These are phyloP conservation scores for Discostella pseudostelligera DNA, from an alignment of 108 stramenopile genomes.

Conservation along the genomic window DNA sequence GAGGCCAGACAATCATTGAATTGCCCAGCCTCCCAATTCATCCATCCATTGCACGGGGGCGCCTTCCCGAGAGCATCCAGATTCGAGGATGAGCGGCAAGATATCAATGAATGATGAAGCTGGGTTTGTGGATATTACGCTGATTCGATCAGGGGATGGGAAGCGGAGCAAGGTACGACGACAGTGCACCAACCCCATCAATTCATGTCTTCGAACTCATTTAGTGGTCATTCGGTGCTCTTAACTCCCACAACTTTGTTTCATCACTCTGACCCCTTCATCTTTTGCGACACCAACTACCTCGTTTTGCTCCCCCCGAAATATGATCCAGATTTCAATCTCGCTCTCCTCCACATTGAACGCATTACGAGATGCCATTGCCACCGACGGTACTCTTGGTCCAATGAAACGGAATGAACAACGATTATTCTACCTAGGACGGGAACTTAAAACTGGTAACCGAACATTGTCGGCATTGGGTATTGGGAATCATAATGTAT, in stretches of 20 bases:
- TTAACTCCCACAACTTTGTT: neutral
- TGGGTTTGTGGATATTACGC: constrained; percentile 8
- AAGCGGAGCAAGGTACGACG: constrained; percentile 17
- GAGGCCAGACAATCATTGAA: no score
- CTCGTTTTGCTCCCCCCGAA: neutral
- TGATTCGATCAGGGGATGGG: constrained; percentile 36
- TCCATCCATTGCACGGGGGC: no score
- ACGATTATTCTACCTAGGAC: constrained; percentile 74
- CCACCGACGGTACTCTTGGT: constrained; percentile 23
- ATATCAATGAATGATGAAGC: neutral
- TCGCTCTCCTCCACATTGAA: constrained; percentile 31
- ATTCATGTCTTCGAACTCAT: no score
- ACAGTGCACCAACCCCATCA: neutral
- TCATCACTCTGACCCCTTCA: neutral
- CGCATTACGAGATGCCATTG: constrained; percentile 36
- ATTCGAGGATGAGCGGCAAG: constrained; percentile 5
- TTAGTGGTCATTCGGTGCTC: neutral
- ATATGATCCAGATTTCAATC: constrained; percentile 11
- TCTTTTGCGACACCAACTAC: neutral
- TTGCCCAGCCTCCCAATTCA: no score
- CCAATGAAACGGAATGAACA: constrained; percentile 45
- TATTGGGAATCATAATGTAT: constrained; percentile 46
- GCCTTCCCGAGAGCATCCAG: no score
- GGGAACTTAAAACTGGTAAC: constrained; percentile 68
- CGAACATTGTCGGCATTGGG: constrained; percentile 59